These are phyloP conservation scores for Psilocybe tampanensis DNA, from an alignment of 768 basidiomycete genomes.

Conservation along the genomic window DNA sequence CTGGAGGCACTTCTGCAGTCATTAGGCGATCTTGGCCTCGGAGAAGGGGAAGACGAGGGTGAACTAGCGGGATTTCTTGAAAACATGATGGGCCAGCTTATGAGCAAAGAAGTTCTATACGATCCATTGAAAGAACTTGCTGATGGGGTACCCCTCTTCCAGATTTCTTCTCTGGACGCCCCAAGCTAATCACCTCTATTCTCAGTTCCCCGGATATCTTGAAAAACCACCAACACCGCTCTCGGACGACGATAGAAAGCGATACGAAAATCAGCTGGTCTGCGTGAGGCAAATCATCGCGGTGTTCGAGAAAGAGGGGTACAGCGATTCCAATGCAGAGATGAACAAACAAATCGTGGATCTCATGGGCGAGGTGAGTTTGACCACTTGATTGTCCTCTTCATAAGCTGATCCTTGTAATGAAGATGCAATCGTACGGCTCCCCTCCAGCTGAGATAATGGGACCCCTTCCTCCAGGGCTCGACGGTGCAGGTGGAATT, in stretches of 20 bases:
- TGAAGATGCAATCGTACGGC: conserved; percentile 79
- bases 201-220: conserved; percentile 80
- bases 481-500: conserved; percentile 24
- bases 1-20: conserved; percentile 57
- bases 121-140: conserved; percentile 83
- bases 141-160: conserved; percentile 53
- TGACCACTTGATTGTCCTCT: neutral
- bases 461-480: conserved; percentile 77
- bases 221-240: conserved; percentile 53
- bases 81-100: conserved; percentile 78
- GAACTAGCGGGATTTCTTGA: conserved; percentile 73
- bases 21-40: conserved; percentile 40
- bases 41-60: conserved; percentile 41
- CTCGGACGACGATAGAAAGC: conserved; percentile 56
- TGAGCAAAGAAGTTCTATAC: conserved; percentile 84
- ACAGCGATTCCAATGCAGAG: conserved; percentile 55
- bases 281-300: conserved; percentile 61
- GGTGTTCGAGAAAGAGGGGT: conserved; percentile 65
- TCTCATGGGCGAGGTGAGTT: conserved; percentile 76
- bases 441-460: conserved; percentile 82
- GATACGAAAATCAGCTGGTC: conserved; percentile 62
- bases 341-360: conserved; percentile 53
- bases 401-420: neutral
- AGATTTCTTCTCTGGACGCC: neutral
- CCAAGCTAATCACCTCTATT: neutral